These are phyloP conservation scores for Mercurialis annua DNA, from an alignment of 345 rosid genomes.

Conservation along the genomic window DNA sequence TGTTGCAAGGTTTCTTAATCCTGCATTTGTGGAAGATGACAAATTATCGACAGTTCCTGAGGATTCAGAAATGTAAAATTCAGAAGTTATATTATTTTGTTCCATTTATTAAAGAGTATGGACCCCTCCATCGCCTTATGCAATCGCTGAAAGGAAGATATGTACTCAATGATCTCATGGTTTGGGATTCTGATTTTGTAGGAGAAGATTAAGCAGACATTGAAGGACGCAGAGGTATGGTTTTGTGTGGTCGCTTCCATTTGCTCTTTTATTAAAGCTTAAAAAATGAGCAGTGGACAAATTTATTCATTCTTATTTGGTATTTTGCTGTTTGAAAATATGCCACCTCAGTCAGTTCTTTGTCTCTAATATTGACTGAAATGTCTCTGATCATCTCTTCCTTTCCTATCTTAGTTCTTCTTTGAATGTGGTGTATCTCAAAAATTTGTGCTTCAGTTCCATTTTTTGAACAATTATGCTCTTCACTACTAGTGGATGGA, in stretches of 20 bases:
- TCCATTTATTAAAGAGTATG: constrained; percentile 8
- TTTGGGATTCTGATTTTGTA: constrained; percentile 15
- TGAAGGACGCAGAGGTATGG: constrained; percentile 21
- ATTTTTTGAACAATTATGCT: neutral
- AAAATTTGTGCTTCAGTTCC: neutral
- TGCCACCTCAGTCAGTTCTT: constrained; percentile 19
- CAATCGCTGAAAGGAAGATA: constrained; percentile 1
- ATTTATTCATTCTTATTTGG: constrained; percentile 37
- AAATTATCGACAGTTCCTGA: constrained; percentile 40
- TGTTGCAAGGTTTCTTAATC: constrained; percentile 53
- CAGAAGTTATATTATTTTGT: constrained; percentile 6
- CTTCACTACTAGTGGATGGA: neutral
- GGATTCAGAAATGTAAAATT: constrained; percentile 38
- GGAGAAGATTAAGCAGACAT: constrained; percentile 14
- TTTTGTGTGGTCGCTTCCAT: constrained; percentile 14
- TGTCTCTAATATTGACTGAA: constrained; percentile 20
- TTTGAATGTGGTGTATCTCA: neutral
- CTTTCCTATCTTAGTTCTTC: neutral
- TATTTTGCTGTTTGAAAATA: constrained; percentile 28
- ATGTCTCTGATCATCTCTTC: neutral
- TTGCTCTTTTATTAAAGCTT: constrained; percentile 16
- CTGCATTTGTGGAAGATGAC: constrained; percentile 36
- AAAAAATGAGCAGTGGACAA: constrained; percentile 23
- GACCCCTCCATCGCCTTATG: constrained; percentile 14
- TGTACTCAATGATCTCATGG: neutral